Evolutionary conservation across 371 early-diverging fungal species (phyloP), one percentile per base, ranked within the genome.

Genomic region (Mucor sp.): DNA sequence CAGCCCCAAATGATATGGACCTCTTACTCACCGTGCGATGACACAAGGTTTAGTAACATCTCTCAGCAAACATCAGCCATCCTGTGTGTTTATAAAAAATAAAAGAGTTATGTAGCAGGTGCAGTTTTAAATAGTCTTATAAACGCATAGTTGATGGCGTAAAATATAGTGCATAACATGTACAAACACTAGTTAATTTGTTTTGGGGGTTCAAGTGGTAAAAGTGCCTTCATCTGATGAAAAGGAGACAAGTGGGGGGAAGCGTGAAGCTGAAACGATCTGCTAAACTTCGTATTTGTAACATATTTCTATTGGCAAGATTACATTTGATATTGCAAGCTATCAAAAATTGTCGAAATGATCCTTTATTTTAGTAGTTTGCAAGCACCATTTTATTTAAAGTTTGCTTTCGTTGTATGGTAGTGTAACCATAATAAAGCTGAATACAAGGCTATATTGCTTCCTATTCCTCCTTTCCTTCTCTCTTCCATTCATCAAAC

Each of bases 391-490:
- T 9, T 12, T n/a, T 50, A 25, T 50, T 50, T 50, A 50, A 25
- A 50, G 50, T 50, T 47, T 47, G 21, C 21, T 50, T 25, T 50
- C 21, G 21, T 50, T 50, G 25, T 50, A 25, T 50, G 21, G 21
- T 50, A 50, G 50, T 50, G 50, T 50, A 50, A 50, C 50, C 21
- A 50, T 50, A 50, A 50, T 50, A 25, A 50, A 50, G 50, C 14
- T 50, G 50, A 50, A 50, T 50, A 50, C 50, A 50, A 50, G 50
- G 50, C 50, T 50, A 50, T 50, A 50, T 50, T 50, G 50, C 50
- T 50, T 50, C 48, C 50, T 50, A 12, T 50, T 25, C 23, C 50
- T 50, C 50, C 23, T 50, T 50, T 25, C 23, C 21, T 50, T 50
- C 50, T 50, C 21, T 25, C 12, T 50, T 50, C 21, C 12, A n/a